Conservation (phyloP, 768 basidiomycete genomes). For the Dictyophora rubrovolvata region DNA sequence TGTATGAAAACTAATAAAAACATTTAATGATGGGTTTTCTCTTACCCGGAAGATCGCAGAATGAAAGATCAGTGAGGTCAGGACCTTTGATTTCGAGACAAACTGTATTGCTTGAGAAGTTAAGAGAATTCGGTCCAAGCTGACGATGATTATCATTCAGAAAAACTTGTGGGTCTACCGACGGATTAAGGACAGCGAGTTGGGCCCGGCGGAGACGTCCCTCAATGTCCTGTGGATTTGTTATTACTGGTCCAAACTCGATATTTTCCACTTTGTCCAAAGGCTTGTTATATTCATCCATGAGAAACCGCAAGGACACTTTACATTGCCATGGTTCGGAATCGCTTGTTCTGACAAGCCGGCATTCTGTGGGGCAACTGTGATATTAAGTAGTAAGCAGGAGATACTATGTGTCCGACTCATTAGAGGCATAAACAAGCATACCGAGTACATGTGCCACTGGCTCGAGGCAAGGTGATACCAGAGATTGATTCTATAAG, state of each 20-base stretch:
- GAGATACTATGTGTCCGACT: neutral
- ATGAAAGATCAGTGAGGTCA: constrained; percentile 52
- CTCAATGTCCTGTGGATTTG: constrained; percentile 12
- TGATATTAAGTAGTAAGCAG: neutral
- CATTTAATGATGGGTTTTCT: neutral
- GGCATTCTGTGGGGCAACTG: constrained; percentile 31
- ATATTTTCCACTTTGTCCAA: constrained; percentile 12
- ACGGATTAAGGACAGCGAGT: constrained; percentile 14
- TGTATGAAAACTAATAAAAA: neutral
- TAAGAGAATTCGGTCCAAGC: constrained; percentile 8
- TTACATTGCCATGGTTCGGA: constrained; percentile 23
- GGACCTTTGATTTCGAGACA: constrained; percentile 50
- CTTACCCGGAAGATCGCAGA: constrained; percentile 52
- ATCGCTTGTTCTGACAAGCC: constrained; percentile 17
- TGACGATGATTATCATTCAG: neutral
- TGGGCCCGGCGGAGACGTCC: constrained; percentile 14
- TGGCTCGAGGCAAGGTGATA: constrained; percentile 55
- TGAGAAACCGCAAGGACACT: constrained; percentile 23
- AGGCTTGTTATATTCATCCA: constrained; percentile 17
- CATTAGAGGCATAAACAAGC: neutral
- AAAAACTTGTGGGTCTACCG: constrained; percentile 4
- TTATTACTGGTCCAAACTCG: constrained; percentile 9
- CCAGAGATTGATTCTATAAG: constrained; percentile 71
- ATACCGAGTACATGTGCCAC: constrained; percentile 71
- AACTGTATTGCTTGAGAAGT: constrained; percentile 48